phyloP scores from a whole-genome alignment of 1,139 yeast species.

The Diutina rugosa region DNA sequence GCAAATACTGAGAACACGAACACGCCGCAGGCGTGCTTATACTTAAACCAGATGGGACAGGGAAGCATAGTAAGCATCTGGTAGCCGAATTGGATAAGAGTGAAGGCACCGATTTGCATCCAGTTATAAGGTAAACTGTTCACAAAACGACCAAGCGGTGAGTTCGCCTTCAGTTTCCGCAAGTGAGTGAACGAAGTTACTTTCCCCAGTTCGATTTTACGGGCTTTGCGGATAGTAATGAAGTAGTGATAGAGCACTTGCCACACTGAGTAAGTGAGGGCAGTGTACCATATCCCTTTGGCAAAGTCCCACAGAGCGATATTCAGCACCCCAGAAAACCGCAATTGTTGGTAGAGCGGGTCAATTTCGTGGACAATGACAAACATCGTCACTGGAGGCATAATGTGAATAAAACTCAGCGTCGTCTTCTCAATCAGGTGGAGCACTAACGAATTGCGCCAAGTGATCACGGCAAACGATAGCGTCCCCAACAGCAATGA shows the following conservation, averaged over 20 bases:
- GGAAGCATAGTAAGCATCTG: conserved; percentile 82
- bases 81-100: conserved; percentile 75
- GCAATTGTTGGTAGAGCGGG: conserved; percentile 31
- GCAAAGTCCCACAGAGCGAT: conserved; percentile 59
- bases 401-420: conserved; percentile 76
- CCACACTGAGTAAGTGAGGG: conserved; percentile 85
- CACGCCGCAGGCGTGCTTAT: conserved; percentile 51
- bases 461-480: conserved; percentile 88
- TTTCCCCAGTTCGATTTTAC: conserved; percentile 73
- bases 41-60: conserved; percentile 76
- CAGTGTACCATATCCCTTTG: conserved; percentile 65
- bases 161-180: conserved; percentile 55
- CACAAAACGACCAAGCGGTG: conserved; percentile 63
- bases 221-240: conserved; percentile 69
- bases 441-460: conserved; percentile 88
- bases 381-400: conserved; percentile 84
- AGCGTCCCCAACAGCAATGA: conserved; percentile 82
- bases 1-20: conserved; percentile 63
- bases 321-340: conserved; percentile 75
- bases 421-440: conserved; percentile 94
- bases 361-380: conserved; percentile 77
- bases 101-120: conserved; percentile 78
- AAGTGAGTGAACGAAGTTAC: conserved; percentile 83
- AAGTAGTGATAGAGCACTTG: conserved; percentile 83
- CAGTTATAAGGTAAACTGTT: conserved; percentile 69